Base-by-base conservation (phyloP, 2,329 filamentous ascomycete genomes). In the Penicillium italicum region DNA sequence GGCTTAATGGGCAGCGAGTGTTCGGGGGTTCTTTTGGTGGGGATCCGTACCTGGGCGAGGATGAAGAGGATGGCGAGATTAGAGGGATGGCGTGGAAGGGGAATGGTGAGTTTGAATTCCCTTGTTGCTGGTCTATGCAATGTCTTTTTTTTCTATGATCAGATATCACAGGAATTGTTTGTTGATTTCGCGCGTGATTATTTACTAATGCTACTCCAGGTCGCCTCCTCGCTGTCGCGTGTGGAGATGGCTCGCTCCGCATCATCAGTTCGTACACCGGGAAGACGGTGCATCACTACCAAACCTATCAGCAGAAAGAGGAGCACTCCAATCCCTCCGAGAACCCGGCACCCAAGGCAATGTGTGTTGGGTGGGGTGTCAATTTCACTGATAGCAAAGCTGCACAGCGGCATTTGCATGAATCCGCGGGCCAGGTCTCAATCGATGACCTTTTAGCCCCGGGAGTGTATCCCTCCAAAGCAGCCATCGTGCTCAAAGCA, bases 151-250 rank as follows among this genome's bases (percentile, higher is more conserved):
- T 22, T 11, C 7, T 41, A 33, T 49, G 7, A 34, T 34, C n/a
- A 7, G 24, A 28, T 30, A 2, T 16, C 11, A n/a, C 8, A 7
- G 14, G n/a, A 6, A 1, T 20, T 51, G 1, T 6, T 22, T 8
- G 0, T 11, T 45, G 8, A 14, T n/a, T 8, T 14, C 37, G 6
- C 16, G 2, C 14, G 2, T 14, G 31, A 8, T 45, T 4, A 22
- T 31, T n/a, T 7, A 38, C 40, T 55, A 26, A 55, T 22, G 24
- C 20, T 37, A 24, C 18, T 7, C 42, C 36, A 74, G 71, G 72
- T 24, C 87, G 90, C 59, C 85, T 90, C 40, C 81, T 97, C 52
- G 91, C 91, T 14, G 84, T 94, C 14, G 90, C 86, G 43, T 96
- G 90, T 85, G 90, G 84, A 63, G 90, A 96, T 76, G 89, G 89